These are phyloP conservation scores for Fistulinella prunicolor DNA, from an alignment of 768 basidiomycete genomes.

Conservation along the genomic window DNA sequence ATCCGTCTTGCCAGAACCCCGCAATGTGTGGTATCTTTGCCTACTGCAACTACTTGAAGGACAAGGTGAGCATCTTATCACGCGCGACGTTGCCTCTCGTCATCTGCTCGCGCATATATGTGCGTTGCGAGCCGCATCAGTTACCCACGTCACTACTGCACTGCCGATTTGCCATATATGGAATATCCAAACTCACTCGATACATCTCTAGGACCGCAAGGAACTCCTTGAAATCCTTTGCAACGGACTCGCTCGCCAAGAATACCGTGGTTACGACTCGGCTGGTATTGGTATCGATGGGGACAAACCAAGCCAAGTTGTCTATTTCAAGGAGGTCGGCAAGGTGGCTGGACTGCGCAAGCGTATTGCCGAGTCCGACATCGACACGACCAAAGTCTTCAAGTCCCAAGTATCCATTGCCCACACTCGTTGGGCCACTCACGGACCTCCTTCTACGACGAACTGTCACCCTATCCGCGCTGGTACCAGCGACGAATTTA, in stretches of 20 bases:
- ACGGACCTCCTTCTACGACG: constrained; percentile 79
- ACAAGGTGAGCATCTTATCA: constrained; percentile 62
- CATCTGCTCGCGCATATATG: constrained; percentile 9
- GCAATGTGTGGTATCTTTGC: constrained; percentile 94
- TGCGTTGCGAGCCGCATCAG: neutral
- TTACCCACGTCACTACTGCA: neutral
- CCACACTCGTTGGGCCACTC: constrained; percentile 99
- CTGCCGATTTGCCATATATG: constrained; percentile 17
- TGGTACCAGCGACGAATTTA: constrained; percentile 79
- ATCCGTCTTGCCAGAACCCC: constrained; percentile 8
- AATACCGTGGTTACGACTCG: constrained; percentile 98
- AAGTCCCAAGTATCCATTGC: constrained; percentile 93
- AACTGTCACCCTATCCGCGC: constrained; percentile 97
- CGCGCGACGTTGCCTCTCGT: neutral
- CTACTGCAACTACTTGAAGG: constrained; percentile 92
- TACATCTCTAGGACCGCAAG: constrained; percentile 65
- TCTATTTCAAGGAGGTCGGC: constrained; percentile 97
- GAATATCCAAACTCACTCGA: constrained; percentile 10
- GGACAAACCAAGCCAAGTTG: constrained; percentile 70
- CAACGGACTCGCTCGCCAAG: constrained; percentile 89
- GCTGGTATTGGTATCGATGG: constrained; percentile 91
- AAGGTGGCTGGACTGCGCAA: constrained; percentile 93
- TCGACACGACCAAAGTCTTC: constrained; percentile 76
- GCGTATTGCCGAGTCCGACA: constrained; percentile 67
- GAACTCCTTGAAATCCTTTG: constrained; percentile 88